phyloP scores from a whole-genome alignment of 1,139 yeast genomes.

The Yamadazyma dendronema region DNA sequence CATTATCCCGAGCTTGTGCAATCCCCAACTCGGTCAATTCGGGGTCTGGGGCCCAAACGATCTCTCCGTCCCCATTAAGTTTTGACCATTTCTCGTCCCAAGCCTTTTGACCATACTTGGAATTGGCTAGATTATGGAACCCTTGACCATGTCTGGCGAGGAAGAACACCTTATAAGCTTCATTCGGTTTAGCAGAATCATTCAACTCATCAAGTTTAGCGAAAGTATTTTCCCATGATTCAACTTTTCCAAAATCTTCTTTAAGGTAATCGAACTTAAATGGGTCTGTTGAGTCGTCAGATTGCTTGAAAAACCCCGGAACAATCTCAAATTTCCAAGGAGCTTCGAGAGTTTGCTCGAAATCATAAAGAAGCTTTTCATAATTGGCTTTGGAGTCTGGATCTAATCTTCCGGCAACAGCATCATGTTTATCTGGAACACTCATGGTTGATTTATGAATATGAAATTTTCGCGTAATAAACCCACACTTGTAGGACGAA shows the following conservation, averaged over 20 bases:
- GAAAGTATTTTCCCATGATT: constrained; percentile 32
- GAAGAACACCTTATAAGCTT: constrained; percentile 36
- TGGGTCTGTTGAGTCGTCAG: constrained; percentile 36
- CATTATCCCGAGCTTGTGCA: constrained; percentile 36
- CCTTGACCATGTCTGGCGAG: constrained; percentile 51
- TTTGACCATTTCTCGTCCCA: constrained; percentile 48
- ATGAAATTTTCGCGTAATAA: background rate
- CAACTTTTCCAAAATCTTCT: constrained; percentile 38
- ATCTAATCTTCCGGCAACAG: constrained; percentile 13
- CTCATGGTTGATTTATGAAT: constrained; percentile 10
- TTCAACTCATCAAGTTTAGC: constrained; percentile 29
- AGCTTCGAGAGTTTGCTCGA: constrained; percentile 8
- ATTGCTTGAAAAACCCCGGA: constrained; percentile 38
- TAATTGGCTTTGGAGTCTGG: constrained; percentile 17
- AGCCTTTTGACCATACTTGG: constrained; percentile 38
- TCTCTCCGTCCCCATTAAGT: constrained; percentile 41
- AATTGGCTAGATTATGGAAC: constrained; percentile 43
- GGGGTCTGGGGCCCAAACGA: constrained; percentile 50
- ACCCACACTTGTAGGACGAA: no score
- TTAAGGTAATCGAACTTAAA: constrained; percentile 35
- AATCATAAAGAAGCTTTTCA: constrained; percentile 12
- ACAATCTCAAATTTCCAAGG: constrained; percentile 40
- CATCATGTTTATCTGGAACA: constrained; percentile 20
- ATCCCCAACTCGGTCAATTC: constrained; percentile 41
- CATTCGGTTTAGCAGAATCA: constrained; percentile 19